phyloP scores from a whole-genome alignment of 75 land plant genomes.

The Azolla pinnata region DNA sequence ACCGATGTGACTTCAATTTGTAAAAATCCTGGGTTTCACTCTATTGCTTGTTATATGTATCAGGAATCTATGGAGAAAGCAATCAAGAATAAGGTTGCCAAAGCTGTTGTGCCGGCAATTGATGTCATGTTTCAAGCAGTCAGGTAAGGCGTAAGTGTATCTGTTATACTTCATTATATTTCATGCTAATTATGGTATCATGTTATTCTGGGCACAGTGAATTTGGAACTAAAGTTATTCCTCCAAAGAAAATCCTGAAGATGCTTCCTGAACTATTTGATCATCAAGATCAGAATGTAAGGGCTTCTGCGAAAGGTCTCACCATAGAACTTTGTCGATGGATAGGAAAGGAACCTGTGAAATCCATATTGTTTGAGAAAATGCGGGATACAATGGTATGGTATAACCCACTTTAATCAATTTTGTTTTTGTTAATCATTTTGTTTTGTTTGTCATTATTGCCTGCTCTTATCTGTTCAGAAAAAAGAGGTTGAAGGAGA shows the following conservation, averaged over 20 bases:
- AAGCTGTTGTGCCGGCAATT: conserved; percentile 98
- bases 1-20: background rate
- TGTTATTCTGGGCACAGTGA: conserved; percentile 53
- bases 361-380: conserved; percentile 88
- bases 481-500: conserved; percentile 97
- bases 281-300: conserved; percentile 98
- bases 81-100: conserved; percentile 91
- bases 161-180: background rate
- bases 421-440: background rate
- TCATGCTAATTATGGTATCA: background rate
- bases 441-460: conserved; percentile 10
- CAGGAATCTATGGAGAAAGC: conserved; percentile 99
- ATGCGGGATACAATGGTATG: conserved; percentile 99
- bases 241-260: conserved; percentile 86
- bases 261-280: conserved; percentile 99
- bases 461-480: no score
- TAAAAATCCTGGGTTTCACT: background rate
- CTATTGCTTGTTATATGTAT: conserved; percentile 5
- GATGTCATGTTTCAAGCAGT: conserved; percentile 99
- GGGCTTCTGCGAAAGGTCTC: conserved; percentile 91
- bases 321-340: conserved; percentile 97
- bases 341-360: conserved; percentile 99
- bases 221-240: conserved; percentile 90
- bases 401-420: background rate
- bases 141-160: conserved; percentile 53